These are phyloP conservation scores for Penicillium sp. DNA, from an alignment of 2,329 filamentous ascomycete species.

Conservation along the genomic window DNA sequence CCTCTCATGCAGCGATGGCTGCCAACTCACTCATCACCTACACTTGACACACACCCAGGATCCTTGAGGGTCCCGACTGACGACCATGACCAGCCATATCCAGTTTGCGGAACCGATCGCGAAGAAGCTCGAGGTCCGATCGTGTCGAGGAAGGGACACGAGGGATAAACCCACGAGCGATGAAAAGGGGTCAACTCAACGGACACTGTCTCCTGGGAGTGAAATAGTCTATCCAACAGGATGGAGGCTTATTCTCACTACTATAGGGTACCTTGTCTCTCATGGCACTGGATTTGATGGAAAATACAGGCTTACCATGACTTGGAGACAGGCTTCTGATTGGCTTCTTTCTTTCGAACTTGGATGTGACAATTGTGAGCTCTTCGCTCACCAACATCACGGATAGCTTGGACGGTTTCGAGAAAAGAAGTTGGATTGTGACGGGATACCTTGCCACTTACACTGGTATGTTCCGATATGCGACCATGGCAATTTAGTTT, in stretches of 20 bases:
- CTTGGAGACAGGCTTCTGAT: constrained; percentile 26
- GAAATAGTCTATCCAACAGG: constrained; percentile 29
- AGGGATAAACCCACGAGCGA: background rate
- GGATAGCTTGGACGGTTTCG: constrained; percentile 35
- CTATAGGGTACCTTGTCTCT: constrained; percentile 20
- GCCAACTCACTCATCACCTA: constrained; percentile 15
- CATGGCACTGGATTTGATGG: background rate
- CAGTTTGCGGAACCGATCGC: constrained; percentile 25
- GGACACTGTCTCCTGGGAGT: constrained; percentile 25
- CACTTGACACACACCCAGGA: constrained; percentile 14
- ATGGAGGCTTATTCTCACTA: constrained; percentile 27
- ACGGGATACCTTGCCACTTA: constrained; percentile 40
- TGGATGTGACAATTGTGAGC: constrained; percentile 41
- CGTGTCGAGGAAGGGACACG: background rate
- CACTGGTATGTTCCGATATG: constrained; percentile 28
- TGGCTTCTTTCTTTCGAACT: constrained; percentile 35
- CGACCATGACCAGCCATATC: constrained; percentile 24
- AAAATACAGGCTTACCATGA: constrained; percentile 6
- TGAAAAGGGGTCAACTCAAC: constrained; percentile 27
- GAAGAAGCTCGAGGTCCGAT: background rate
- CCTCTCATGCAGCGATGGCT: constrained; percentile 18
- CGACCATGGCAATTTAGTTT: background rate
- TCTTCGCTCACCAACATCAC: constrained; percentile 39
- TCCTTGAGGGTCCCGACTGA: constrained; percentile 10
- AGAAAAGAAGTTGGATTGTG: constrained; percentile 39